These are phyloP conservation scores for Globisporangium orthogonon DNA, from an alignment of 352 stramenopile genomes.

Conservation along the genomic window DNA sequence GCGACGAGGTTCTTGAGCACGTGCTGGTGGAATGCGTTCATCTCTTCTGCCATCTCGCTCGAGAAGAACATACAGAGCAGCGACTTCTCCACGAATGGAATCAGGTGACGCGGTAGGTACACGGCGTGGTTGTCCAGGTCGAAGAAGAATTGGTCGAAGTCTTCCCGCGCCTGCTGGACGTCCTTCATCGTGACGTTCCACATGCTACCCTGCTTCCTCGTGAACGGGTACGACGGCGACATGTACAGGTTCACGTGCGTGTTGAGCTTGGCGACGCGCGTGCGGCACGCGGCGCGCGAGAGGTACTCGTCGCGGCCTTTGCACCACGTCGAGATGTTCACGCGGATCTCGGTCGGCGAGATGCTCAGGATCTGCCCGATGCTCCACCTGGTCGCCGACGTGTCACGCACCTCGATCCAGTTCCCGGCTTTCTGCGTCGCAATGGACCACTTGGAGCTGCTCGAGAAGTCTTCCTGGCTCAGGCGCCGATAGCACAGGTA, in stretches of 20 bases:
- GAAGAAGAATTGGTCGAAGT: constrained; percentile 76
- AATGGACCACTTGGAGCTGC: constrained; percentile 67
- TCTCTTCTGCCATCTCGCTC: constrained; percentile 66
- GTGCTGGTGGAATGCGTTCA: constrained; percentile 76
- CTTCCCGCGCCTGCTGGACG: constrained; percentile 46
- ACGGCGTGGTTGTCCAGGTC: constrained; percentile 32
- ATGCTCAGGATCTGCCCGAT: constrained; percentile 70
- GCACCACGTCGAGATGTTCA: constrained; percentile 61
- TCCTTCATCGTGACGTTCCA: constrained; percentile 67
- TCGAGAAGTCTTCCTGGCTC: constrained; percentile 48
- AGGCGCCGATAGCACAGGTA: constrained; percentile 72
- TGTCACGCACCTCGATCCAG: constrained; percentile 81
- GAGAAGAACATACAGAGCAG: constrained; percentile 61
- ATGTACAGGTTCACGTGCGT: constrained; percentile 73
- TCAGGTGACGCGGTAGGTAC: constrained; percentile 47
- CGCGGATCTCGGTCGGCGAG: constrained; percentile 54
- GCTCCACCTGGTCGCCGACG: constrained; percentile 70
- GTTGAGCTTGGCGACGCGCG: constrained; percentile 59
- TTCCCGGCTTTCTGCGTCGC: constrained; percentile 52
- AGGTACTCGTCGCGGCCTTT: constrained; percentile 74
- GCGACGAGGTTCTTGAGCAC: constrained; percentile 70
- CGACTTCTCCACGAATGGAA: constrained; percentile 72
- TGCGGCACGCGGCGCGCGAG: constrained; percentile 43
- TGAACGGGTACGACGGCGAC: constrained; percentile 74
- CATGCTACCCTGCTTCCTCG: constrained; percentile 59